Evolutionary conservation across 768 basidiomycete genomes (phyloP), one percentile per base, ranked within the genome.

Genomic region (Lactarius psammicola): DNA sequence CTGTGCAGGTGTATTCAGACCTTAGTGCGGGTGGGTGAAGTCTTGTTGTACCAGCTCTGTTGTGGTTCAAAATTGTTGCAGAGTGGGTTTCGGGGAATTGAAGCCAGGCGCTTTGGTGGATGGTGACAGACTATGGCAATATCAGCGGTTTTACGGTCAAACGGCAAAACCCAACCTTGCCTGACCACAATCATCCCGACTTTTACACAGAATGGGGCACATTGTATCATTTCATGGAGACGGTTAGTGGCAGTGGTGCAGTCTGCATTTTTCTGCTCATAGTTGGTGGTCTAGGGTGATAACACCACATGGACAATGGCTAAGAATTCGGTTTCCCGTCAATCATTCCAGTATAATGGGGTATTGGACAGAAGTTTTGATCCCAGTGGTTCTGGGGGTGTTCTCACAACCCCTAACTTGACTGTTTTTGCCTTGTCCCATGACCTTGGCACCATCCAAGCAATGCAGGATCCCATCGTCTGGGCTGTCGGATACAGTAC

Each of bases 1-100:
- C 40, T 13, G 74, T 78, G 8, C 75, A 79, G 60, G 70, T 80
- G 5, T 80, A 79, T 64, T 74, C 77, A 0, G 79, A 80, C 63
- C 75, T 80, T 46, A 77, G 72, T 55, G 75, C 70, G 65, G 76
- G 77, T 78, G 46, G n/a, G 70, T 59, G 13, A 2, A 15, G 18
- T 62, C n/a, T 46, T 51, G n/a, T 17, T 53, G 54, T 36, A 9
- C 46, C 51, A 17, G 15, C 20, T 54, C 44, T 20, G 34, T 26
- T 2, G 28, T 15, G n/a, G 23, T 30, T 56, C 42, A 40, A 28
- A 26, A 17, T 18, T 9, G n/a, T 33, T 33, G 23, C 67, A 46
- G 44, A 2, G 11, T 46, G n/a, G 44, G 31, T 33, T 3, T 44
- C 42, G 7, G 31, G 31, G 4, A 46, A 72, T 40, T 63, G 31